Conservation (phyloP, 441 rosid species). For the Metrosideros polymorpha region DNA sequence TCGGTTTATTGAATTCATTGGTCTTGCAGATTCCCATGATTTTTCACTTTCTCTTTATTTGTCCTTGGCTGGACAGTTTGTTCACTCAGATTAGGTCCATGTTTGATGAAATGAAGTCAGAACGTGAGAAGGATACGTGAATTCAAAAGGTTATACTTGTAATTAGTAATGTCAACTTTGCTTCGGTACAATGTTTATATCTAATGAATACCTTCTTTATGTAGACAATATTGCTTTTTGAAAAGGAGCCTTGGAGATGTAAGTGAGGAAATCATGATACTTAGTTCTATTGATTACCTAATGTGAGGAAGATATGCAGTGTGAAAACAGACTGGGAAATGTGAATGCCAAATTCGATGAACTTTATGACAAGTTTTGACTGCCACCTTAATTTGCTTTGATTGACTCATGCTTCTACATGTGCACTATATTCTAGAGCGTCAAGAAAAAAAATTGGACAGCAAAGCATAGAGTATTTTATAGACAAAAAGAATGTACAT, state of each 20-base stretch:
- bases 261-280: background rate
- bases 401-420: too few species aligned
- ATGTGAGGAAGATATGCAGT: slow-evolving; percentile 31
- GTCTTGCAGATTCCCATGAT: background rate
- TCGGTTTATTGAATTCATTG: too few species aligned
- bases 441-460: too few species aligned
- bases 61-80: slow-evolving; percentile 34
- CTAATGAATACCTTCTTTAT: background rate
- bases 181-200: background rate
- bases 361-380: slow-evolving; percentile 47
- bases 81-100: slow-evolving; percentile 56
- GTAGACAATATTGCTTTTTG: slow-evolving; percentile 57
- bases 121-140: slow-evolving; percentile 79
- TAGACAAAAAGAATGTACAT: background rate
- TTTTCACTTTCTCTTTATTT: background rate
- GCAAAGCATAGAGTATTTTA: background rate
- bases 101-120: slow-evolving; percentile 59
- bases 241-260: slow-evolving; percentile 88
- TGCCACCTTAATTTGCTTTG: too few species aligned
- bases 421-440: slow-evolving; percentile 29
- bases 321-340: slow-evolving; percentile 48
- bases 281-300: background rate
- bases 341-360: slow-evolving; percentile 63
- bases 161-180: background rate
- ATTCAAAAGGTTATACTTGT: background rate